Base-by-base conservation (phyloP, 2,329 filamentous ascomycete genomes). In the Monilinia laxa region DNA sequence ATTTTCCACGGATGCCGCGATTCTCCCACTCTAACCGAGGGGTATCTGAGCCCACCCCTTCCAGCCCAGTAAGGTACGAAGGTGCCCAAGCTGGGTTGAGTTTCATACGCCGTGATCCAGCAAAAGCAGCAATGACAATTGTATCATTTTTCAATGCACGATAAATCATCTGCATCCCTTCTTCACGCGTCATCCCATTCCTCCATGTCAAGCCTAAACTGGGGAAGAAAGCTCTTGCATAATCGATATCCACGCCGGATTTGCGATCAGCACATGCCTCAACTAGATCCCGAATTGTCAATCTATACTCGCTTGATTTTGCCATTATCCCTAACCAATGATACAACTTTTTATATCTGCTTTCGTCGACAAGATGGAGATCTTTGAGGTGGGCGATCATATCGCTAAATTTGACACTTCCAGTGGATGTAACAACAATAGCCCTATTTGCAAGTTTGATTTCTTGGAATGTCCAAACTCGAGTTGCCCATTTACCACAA, bases 401-500 rank as follows among this genome's bases (percentile, higher is more conserved):
- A 35, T 53, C 31, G 4, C n/a, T 57, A n/a, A 47, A 60, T 12
- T 62, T 38, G 42, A 66, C 57, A 23, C 25, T 38, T 20, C 55
- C 55, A 23, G 28, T 52, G 12, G 51, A 52, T 16, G 65, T 67
- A 18, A 67, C 47, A 25, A 67, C 23, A 7, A 67, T 14, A 5
- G 68, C 69, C 31, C 56, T 60, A 31, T 40, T 68, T 11, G 70
- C 70, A 28, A 71, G 65, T 58, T 67, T 65, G n/a, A 70, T 69
- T 59, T 71, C 70, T 57, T 71, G 70, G n/a, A 57, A 71, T 5
- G 70, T 71, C 68, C 70, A 71, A 20, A 71, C 62, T 28, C 70
- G 53, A 10, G 67, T 68, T 28, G 55, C 51, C 70, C 70, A 71
- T 64, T 59, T 57, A 2, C 70, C 70, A 51, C 69, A 69, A n/a